phyloP scores from a whole-genome alignment of 306 rosid species.

The Corylus heterophylla region DNA sequence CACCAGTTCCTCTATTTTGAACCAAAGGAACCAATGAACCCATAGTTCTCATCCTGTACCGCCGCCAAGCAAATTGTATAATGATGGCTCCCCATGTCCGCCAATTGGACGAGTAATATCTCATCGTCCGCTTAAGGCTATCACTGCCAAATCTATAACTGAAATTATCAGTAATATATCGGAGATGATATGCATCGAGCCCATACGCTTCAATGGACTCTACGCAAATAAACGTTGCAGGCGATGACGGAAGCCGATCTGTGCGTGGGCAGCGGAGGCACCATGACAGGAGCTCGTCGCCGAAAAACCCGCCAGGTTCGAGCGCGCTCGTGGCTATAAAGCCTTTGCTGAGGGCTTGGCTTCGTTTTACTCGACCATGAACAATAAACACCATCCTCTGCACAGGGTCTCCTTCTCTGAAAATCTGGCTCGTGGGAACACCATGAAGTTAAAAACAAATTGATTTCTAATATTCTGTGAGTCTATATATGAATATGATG shows the following conservation, averaged over 20 bases:
- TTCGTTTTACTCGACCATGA: conserved; percentile 26
- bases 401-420: conserved; percentile 47
- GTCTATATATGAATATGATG: not conserved
- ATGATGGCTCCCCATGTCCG: conserved; percentile 43
- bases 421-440: conserved; percentile 10
- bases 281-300: conserved; percentile 48
- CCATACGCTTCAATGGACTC: conserved; percentile 28
- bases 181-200: conserved; percentile 31
- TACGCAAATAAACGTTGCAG: conserved; percentile 32
- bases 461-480: not conserved
- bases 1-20: conserved; percentile 4
- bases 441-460: not conserved
- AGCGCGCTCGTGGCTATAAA: conserved; percentile 27
- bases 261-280: conserved; percentile 32
- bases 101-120: conserved; percentile 48
- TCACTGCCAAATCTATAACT: conserved; percentile 29
- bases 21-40: not conserved
- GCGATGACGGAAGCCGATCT: conserved; percentile 34
- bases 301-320: conserved; percentile 36
- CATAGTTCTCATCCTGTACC: conserved; percentile 14
- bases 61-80: conserved; percentile 43
- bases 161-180: conserved; percentile 31
- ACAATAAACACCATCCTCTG: conserved; percentile 42
- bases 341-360: conserved; percentile 40
- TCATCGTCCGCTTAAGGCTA: conserved; percentile 19